Evolutionary conservation across 23 red algal genomes (phyloP), one percentile per base, ranked within the genome.

Genomic region (Gracilaria gracilis): DNA sequence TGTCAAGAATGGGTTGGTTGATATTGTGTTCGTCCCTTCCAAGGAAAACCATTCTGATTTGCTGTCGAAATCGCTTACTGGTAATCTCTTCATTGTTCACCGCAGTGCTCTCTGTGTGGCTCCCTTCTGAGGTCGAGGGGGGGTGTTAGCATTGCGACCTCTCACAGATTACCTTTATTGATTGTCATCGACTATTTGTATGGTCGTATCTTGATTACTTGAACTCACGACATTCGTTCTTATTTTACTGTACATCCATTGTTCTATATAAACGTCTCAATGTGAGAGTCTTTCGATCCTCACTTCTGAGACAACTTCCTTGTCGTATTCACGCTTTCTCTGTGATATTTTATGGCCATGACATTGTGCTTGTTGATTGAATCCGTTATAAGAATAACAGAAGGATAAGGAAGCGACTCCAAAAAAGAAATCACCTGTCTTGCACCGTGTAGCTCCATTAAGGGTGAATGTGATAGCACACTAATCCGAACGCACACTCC

Each of bases 1-100:
- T 17, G 81, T 85, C 0, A 27, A 53, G 23, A 27, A 28, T 14
- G 24, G 66, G 6, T n/a, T 57, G 21, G 42, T 87, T 21, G 64
- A 25, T 21, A 28, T 87, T 12, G 57, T 16, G 61, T 61, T 50
- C 36, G 64, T 72, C 0, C 44, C 61, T 27, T 74, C 83, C 12
- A 57, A 72, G 25, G 25, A 87, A 44, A 75, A 74, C 19, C 5
- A 20, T 37, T 65, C 83, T 54, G 83, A 73, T n/a, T 55, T 75
- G 8, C 32, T 87, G 0, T 75, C 61, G 16, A 87, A 87, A 65
- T 16, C 64, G 12, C 24, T 71, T 16, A 66, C 64, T 85, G 81
- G 51, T 19, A 28, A 35, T 29, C 36, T 85, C 1, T 77, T 53
- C 34, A 6, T 12, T 77, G 3, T 31, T 40, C 72, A 77, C 44